These are phyloP conservation scores for Juglanconis oblonga DNA, from an alignment of 2,329 filamentous ascomycete genomes.

Conservation along the genomic window DNA sequence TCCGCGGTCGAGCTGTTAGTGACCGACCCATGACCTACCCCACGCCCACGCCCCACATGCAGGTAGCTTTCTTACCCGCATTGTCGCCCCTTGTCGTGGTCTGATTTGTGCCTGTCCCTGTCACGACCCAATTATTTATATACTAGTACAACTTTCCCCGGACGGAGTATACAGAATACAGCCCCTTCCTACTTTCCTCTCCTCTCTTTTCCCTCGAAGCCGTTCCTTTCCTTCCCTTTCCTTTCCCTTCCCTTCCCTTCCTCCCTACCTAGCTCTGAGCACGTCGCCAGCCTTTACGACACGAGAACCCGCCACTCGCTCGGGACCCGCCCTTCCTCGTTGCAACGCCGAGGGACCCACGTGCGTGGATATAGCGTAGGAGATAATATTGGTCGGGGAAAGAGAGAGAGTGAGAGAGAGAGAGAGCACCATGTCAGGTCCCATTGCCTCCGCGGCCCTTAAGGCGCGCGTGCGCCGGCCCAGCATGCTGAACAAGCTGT, in stretches of 20 bases:
- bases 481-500: slow-evolving; percentile 76
- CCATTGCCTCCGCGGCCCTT: slow-evolving; percentile 67
- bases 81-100: neutral
- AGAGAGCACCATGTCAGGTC: slow-evolving; percentile 41
- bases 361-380: no score
- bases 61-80: neutral
- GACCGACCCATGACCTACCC: neutral
- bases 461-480: slow-evolving; percentile 73
- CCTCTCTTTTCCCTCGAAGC: neutral
- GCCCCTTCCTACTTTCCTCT: neutral
- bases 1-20: neutral
- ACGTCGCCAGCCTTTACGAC: no score
- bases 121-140: neutral
- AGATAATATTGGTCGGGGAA: neutral
- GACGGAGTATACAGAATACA: no score
- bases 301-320: no score
- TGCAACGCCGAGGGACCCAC: no score
- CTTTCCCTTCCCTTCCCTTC: no score
- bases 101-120: neutral
- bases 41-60: neutral
- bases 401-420: neutral
- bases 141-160: neutral
- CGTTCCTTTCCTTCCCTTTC: no score
- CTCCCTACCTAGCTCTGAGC: no score
- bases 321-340: no score